Conservation (phyloP, 2,329 filamentous ascomycete genomes). For the Fusarium temperatum region DNA sequence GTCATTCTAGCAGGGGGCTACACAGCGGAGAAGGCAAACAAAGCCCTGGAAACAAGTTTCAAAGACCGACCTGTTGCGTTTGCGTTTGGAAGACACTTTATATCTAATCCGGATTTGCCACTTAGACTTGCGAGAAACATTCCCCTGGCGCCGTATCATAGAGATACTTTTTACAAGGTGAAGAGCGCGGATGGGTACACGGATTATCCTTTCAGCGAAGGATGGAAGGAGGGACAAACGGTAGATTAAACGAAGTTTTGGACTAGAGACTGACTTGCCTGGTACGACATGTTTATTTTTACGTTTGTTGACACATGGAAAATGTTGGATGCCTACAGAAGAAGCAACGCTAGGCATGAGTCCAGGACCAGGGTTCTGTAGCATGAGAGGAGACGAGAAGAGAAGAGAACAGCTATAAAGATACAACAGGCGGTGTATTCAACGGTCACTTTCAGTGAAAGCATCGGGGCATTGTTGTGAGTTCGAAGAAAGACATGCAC, state of each 20-base stretch:
- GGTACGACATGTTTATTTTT: rapidly evolving
- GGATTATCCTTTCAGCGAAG: conserved; percentile 37
- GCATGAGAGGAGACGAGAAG: rapidly evolving
- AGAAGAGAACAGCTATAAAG: background rate
- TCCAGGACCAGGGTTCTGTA: background rate
- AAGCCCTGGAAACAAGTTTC: conserved; percentile 41
- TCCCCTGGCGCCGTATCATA: conserved; percentile 39
- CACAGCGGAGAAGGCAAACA: conserved; percentile 35
- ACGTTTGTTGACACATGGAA: background rate
- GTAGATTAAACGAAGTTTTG: rapidly evolving
- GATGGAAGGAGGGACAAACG: background rate
- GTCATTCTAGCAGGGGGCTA: conserved; percentile 50
- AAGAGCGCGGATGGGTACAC: conserved; percentile 34
- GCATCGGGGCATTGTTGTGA: rapidly evolving
- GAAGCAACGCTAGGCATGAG: background rate
- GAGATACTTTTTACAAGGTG: conserved; percentile 42
- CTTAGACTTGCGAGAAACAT: conserved; percentile 34
- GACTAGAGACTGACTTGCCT: rapidly evolving
- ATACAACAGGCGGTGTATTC: rapidly evolving
- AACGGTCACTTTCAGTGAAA: rapidly evolving
- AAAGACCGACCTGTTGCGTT: conserved; percentile 43
- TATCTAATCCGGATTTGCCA: conserved; percentile 39
- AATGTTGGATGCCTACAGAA: background rate
- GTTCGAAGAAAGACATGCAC: rapidly evolving
- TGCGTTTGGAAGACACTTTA: conserved; percentile 44